Percentiles rank a stretch among this genome's conserved stretches.
phyloP scores from a whole-genome alignment of 306 rosid genomes.

The Arachis stenosperma region DNA sequence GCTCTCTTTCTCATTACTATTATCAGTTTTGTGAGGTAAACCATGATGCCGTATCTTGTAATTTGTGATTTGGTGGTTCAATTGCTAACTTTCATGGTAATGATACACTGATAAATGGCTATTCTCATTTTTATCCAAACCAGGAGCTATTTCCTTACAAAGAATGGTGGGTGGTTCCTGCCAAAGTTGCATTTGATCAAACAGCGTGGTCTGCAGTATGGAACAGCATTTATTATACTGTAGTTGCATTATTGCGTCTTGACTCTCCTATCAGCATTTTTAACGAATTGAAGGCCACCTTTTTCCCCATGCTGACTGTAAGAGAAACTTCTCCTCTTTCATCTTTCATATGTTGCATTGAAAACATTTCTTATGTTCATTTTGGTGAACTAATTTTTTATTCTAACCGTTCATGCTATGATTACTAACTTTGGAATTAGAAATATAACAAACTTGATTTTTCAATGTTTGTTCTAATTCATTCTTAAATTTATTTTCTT shows the following conservation, averaged over 20 bases:
- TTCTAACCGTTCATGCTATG: not conserved
- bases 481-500: conserved; percentile 32
- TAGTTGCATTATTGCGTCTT: conserved; percentile 72
- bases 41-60: not conserved
- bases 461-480: conserved; percentile 33
- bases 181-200: conserved; percentile 85
- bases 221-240: conserved; percentile 89
- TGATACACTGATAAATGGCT: conserved; percentile 27
- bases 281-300: conserved; percentile 79
- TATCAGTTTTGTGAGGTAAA: conserved; percentile 91
- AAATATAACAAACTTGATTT: no score
- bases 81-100: conserved; percentile 21
- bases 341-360: conserved; percentile 24
- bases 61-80: conserved; percentile 24
- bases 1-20: conserved; percentile 95
- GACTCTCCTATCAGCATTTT: conserved; percentile 76
- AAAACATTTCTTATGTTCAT: conserved; percentile 9
- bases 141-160: conserved; percentile 90
- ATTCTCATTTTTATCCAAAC: conserved; percentile 13
- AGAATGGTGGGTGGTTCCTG: conserved; percentile 99
- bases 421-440: not conserved
- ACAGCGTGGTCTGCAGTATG: conserved; percentile 92
- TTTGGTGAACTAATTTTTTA: not conserved
- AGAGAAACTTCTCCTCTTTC: conserved; percentile 47
- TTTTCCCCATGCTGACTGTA: conserved; percentile 91